phyloP scores from a whole-genome alignment of 208 protist species.

The Entamoeba histolytica region DNA sequence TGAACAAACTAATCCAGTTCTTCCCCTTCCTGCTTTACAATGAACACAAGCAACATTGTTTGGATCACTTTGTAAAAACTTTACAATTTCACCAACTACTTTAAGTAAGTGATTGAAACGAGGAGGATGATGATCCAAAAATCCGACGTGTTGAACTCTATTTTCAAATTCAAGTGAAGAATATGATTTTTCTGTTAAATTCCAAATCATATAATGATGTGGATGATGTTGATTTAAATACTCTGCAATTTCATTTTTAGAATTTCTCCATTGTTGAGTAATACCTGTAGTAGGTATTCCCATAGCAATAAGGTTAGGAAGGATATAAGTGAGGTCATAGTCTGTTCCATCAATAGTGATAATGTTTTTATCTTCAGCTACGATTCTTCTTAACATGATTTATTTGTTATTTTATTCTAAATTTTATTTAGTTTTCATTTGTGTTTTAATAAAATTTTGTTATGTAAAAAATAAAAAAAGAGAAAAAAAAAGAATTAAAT shows the following conservation, averaged over 20 bases:
- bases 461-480: no score
- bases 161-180: not conserved
- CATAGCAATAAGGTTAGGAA: constrained; percentile 43
- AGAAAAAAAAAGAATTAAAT: not conserved
- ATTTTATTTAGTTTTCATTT: no score
- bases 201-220: constrained; percentile 48
- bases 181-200: constrained; percentile 23
- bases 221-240: constrained; percentile 64
- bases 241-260: constrained; percentile 7
- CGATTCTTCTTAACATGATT: not conserved
- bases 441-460: no score
- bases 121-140: constrained; percentile 15
- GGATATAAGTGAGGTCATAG: constrained; percentile 39
- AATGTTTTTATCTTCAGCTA: not conserved
- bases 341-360: not conserved
- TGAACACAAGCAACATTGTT: constrained; percentile 8
- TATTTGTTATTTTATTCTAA: not conserved
- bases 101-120: not conserved
- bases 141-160: not conserved
- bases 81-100: not conserved
- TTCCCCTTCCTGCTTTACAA: constrained; percentile 11
- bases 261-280: constrained; percentile 69
- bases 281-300: constrained; percentile 35
- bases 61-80: not conserved
- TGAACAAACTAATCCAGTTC: constrained; percentile 5